A percentile compares a stretch with the other conserved stretches of the same genome.
Conservation (phyloP, 805 yeast species). For the Metschnikowia reukaufii region DNA sequence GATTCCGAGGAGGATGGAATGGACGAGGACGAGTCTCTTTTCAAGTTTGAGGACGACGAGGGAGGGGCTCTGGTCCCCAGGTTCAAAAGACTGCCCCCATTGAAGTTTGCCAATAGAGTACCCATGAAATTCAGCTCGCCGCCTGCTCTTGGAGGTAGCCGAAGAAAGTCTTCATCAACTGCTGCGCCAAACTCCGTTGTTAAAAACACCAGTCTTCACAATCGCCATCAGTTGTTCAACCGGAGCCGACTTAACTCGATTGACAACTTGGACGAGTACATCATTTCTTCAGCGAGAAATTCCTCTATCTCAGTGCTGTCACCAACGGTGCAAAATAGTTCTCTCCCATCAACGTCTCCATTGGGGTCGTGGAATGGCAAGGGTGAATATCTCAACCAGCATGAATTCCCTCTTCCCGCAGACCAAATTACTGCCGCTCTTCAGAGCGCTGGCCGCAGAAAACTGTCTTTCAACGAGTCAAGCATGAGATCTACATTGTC, state of each 20-base stretch:
- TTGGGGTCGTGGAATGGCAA: constrained; percentile 24
- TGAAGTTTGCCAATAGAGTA: constrained; percentile 44
- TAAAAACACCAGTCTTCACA: constrained; percentile 24
- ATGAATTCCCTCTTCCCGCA: constrained; percentile 17
- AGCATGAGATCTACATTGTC: constrained; percentile 44
- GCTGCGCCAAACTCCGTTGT: constrained; percentile 16
- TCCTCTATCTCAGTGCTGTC: constrained; percentile 35
- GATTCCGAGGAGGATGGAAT: constrained; percentile 39
- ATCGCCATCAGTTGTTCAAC: constrained; percentile 33
- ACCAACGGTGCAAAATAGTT: constrained; percentile 25
- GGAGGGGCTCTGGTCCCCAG: constrained; percentile 2
- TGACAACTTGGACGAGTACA: constrained; percentile 44
- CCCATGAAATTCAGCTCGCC: constrained; percentile 42
- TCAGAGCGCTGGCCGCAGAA: constrained; percentile 28
- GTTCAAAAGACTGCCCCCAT: constrained; percentile 32
- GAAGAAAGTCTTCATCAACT: constrained; percentile 34
- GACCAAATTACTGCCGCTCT: constrained; percentile 24
- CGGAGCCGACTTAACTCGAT: constrained; percentile 43
- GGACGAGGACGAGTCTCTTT: constrained; percentile 27
- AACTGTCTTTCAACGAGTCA: constrained; percentile 44
- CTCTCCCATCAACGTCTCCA: constrained; percentile 27
- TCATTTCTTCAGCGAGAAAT: constrained; percentile 40
- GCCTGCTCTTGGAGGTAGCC: constrained; percentile 25
- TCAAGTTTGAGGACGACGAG: constrained; percentile 28
- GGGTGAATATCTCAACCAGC: constrained; percentile 9